phyloP scores from a whole-genome alignment of 176 grass and related monocot species.

The Dactylis glomerata region DNA sequence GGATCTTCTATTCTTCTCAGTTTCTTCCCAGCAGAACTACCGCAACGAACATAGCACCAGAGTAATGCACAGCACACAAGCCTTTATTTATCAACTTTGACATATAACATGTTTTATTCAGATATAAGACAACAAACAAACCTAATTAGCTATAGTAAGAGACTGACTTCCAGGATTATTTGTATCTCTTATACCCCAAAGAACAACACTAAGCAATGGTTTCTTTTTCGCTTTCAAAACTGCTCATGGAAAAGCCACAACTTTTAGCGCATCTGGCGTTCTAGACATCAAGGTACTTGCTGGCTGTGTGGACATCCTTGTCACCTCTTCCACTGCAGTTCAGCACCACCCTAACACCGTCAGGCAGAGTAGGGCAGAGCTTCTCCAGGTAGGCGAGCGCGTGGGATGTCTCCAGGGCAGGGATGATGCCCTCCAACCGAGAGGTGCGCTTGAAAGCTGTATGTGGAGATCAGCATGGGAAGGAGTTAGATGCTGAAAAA shows the following conservation, averaged over 20 bases:
- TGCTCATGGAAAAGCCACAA: slow-evolving; percentile 1
- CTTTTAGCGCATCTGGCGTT: not conserved
- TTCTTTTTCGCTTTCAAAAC: slow-evolving; percentile 29
- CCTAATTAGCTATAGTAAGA: not conserved
- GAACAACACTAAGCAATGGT: not conserved
- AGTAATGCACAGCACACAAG: not conserved
- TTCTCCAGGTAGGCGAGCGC: slow-evolving; percentile 82
- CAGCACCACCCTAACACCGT: slow-evolving; percentile 69
- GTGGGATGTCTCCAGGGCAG: slow-evolving; percentile 92
- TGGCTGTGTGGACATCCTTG: slow-evolving; percentile 97
- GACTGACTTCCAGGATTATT: slow-evolving; percentile 28
- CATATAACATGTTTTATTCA: not conserved
- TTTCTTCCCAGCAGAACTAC: not conserved
- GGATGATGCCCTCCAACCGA: slow-evolving; percentile 95
- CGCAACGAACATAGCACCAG: not conserved
- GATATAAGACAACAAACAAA: slow-evolving; percentile 29
- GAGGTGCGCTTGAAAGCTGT: slow-evolving; percentile 91
- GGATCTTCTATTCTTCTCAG: too few relatives aligned
- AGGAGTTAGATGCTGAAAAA: slow-evolving; percentile 2
- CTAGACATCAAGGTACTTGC: slow-evolving; percentile 83
- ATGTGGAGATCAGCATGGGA: not conserved
- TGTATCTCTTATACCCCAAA: slow-evolving; percentile 15
- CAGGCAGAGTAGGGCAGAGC: slow-evolving; percentile 72
- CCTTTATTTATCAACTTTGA: slow-evolving; percentile 7
- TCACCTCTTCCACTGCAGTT: slow-evolving; percentile 92